A percentile compares a stretch with the other conserved stretches of the same genome.
phyloP scores from a whole-genome alignment of 2,329 filamentous ascomycete genomes.

The Remersonia thermophila region DNA sequence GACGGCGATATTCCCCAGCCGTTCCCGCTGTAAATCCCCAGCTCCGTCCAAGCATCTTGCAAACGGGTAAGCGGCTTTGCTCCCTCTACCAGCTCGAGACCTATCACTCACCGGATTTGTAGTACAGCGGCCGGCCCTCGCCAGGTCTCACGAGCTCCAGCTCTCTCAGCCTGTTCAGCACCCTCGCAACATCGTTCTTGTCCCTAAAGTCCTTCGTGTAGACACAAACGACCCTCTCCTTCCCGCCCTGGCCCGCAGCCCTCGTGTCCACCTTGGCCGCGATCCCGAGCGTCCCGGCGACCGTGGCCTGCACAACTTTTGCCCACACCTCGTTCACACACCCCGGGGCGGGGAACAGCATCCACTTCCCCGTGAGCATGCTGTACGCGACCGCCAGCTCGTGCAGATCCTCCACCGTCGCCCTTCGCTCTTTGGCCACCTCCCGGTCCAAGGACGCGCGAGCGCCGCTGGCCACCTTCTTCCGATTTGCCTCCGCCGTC shows the following conservation, averaged over 20 bases:
- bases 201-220: slow-evolving; percentile 69
- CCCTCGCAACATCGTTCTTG: slow-evolving; percentile 52
- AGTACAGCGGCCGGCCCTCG: slow-evolving; percentile 48
- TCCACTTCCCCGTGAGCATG: slow-evolving; percentile 65
- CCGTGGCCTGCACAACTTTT: slow-evolving; percentile 52
- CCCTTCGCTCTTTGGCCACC: slow-evolving; percentile 37
- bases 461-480: slow-evolving; percentile 23
- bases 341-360: slow-evolving; percentile 49
- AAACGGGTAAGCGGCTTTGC: background rate
- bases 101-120: slow-evolving; percentile 55
- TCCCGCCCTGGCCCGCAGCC: slow-evolving; percentile 29
- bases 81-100: too few relatives aligned
- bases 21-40: slow-evolving; percentile 50
- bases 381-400: slow-evolving; percentile 45
- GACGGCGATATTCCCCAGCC: slow-evolving; percentile 46
- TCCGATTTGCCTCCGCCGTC: slow-evolving; percentile 24
- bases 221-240: slow-evolving; percentile 54
- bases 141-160: slow-evolving; percentile 44
- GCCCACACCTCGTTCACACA: slow-evolving; percentile 54
- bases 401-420: slow-evolving; percentile 43
- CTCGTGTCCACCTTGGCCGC: slow-evolving; percentile 60
- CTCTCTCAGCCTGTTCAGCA: slow-evolving; percentile 49
- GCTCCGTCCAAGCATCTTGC: slow-evolving; percentile 54
- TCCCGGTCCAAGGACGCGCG: slow-evolving; percentile 29
- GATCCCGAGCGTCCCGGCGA: slow-evolving; percentile 56